Base-by-base conservation (phyloP, 345 rosid species). In the Streptanthus diversifolius region DNA sequence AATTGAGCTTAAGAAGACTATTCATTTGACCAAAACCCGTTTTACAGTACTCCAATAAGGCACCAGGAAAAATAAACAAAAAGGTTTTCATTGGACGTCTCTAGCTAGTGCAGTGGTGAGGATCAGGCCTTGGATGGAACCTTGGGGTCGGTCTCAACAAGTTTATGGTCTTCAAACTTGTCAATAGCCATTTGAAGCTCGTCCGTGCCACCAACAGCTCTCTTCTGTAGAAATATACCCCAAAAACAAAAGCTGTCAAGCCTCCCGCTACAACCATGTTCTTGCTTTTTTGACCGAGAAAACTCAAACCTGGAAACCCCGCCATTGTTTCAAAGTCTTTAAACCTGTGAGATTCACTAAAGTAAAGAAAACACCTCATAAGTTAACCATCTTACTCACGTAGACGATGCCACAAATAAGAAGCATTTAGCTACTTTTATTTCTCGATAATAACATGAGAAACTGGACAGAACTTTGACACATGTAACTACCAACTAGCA, bases 161-260 rank as follows among this genome's bases (percentile, higher is more conserved):
- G 82, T 68, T 81, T 87, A 59, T 83, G 84, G 27, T 71, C 85
- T 77, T 92, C 97, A 30, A 88, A 88, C 77, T 87, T 92, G 70
- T 92, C 85, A 17, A 92, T 92, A 7, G 97, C 97, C 14, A 79
- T 68, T 84, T 90, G 93, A 63, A 92, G 97, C 74, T 88, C 97
- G 68, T 93, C 97, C 0, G 92, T 78, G 27, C 27, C 91, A 44
- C 96, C 96, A 66, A 93, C 97, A 52, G 97, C 97, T 58, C 85
- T 88, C 96, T 91, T 25, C 96, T 93, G 85, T 93, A 93, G 83
- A 89, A 85, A 57, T 93, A 93, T 7, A 91, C 96, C 21, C 98
- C 95, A 40, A 87, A 83, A 1, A 89, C 96, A 54, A 91, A 93
- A 1, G 84, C 81, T 1, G 89, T 72, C 82, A 93, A 75, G 43